Evolutionary conservation across 805 yeast species (phyloP).

Genomic region (Candida vaughaniae): DNA sequence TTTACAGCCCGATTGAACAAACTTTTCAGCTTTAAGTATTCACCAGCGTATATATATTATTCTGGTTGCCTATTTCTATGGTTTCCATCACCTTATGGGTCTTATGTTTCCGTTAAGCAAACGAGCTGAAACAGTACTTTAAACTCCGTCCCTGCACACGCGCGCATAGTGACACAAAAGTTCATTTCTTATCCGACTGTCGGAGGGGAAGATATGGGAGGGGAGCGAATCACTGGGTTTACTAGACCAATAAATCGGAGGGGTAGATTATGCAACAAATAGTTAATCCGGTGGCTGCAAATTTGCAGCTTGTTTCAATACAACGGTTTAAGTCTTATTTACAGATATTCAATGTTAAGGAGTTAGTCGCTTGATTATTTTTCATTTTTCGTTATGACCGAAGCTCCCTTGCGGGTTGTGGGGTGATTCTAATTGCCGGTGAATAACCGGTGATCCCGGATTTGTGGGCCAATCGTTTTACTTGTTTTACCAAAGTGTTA

Average conservation of each 20-base stretch:
- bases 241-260: conserved; percentile 2
- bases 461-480: conserved; percentile 9
- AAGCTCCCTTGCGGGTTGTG: background rate
- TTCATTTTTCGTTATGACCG: background rate
- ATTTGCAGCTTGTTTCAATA: background rate
- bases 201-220: conserved; percentile 13
- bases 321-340: no score
- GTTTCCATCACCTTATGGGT: no score
- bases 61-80: no score
- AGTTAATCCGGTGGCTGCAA: conserved; percentile 8
- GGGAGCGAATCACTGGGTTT: conserved; percentile 2
- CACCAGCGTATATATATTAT: no score
- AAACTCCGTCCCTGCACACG: conserved; percentile 7
- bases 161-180: conserved; percentile 2
- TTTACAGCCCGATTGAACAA: no score
- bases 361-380: no score
- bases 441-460: conserved; percentile 7
- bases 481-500: no score
- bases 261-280: conserved; percentile 2
- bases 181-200: conserved; percentile 4
- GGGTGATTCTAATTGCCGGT: background rate
- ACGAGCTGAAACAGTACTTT: no score
- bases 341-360: no score
- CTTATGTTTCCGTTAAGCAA: no score
- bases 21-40: no score